Conservation (phyloP, 352 stramenopile species). For the Phytophthora multivora region DNA sequence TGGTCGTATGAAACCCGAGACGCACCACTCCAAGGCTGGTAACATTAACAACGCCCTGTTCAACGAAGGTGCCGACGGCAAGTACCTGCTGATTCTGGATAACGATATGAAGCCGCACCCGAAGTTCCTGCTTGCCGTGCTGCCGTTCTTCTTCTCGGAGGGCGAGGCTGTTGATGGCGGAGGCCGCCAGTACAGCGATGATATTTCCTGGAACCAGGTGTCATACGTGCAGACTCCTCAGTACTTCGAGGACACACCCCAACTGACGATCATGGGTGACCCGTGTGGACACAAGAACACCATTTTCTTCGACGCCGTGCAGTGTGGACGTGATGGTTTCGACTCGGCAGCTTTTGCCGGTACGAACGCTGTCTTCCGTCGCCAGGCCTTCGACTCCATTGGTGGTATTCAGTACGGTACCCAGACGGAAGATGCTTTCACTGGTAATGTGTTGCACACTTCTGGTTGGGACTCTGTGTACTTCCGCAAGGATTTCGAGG, state of each 20-base stretch:
- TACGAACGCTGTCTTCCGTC: slow-evolving; percentile 90
- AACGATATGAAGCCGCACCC: slow-evolving; percentile 93
- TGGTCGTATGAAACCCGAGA: slow-evolving; percentile 88
- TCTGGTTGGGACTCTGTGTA: slow-evolving; percentile 88
- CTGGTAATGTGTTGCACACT: slow-evolving; percentile 84
- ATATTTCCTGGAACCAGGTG: slow-evolving; percentile 91
- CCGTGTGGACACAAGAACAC: slow-evolving; percentile 90
- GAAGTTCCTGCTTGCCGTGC: slow-evolving; percentile 85
- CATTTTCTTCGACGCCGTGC: slow-evolving; percentile 91
- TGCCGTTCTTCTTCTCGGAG: slow-evolving; percentile 92
- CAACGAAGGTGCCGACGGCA: slow-evolving; percentile 89
- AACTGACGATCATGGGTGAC: slow-evolving; percentile 87
- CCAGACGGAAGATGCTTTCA: slow-evolving; percentile 91
- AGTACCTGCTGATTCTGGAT: slow-evolving; percentile 92
- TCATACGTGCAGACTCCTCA: slow-evolving; percentile 90
- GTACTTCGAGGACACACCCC: slow-evolving; percentile 90
- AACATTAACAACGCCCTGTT: slow-evolving; percentile 93
- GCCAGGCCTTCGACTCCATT: slow-evolving; percentile 89
- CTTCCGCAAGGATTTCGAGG: slow-evolving; percentile 92
- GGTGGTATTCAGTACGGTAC: slow-evolving; percentile 90
- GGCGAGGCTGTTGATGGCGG: slow-evolving; percentile 84
- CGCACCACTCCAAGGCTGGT: slow-evolving; percentile 91
- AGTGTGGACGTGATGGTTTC: slow-evolving; percentile 88
- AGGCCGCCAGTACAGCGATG: slow-evolving; percentile 86
- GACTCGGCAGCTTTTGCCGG: slow-evolving; percentile 88